phyloP scores from a whole-genome alignment of 176 grass and related monocot species.

The Hordeum marinum region DNA sequence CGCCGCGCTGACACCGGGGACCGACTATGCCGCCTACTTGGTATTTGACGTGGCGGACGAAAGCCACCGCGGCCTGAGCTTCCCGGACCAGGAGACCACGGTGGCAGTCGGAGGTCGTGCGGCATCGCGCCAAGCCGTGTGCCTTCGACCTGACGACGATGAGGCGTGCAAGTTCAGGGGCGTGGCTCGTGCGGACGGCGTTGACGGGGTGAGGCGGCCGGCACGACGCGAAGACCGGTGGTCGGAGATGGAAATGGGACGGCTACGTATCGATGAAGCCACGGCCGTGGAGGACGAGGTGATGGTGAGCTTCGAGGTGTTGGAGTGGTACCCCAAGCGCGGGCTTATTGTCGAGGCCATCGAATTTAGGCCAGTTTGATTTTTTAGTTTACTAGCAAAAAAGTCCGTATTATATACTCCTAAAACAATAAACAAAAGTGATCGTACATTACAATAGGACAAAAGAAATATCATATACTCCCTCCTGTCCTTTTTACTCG shows the following conservation, averaged over 20 bases:
- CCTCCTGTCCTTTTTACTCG: too few relatives aligned
- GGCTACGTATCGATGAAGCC: background rate
- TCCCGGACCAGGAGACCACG: slow-evolving; percentile 38
- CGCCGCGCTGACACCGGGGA: slow-evolving; percentile 15
- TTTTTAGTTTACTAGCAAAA: background rate
- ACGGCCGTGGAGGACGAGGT: background rate
- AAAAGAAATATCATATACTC: too few relatives aligned
- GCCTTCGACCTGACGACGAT: slow-evolving; percentile 6
- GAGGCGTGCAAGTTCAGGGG: slow-evolving; percentile 3
- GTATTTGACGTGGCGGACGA: slow-evolving; percentile 15
- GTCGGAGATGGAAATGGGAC: slow-evolving; percentile 45
- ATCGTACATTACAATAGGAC: too few relatives aligned
- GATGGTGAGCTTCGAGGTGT: slow-evolving; percentile 27
- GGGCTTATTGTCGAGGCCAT: slow-evolving; percentile 25
- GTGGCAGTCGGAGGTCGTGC: background rate
- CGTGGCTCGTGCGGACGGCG: background rate
- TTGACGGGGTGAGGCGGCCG: background rate
- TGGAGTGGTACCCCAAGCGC: slow-evolving; percentile 17
- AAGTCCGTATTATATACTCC: too few relatives aligned
- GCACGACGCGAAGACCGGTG: background rate
- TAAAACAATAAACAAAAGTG: too few relatives aligned
- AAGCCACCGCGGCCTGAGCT: slow-evolving; percentile 22
- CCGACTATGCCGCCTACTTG: slow-evolving; percentile 28
- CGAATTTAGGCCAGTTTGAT: slow-evolving; percentile 22
- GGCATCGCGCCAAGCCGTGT: slow-evolving; percentile 17